These are phyloP conservation scores for Agapanthus africanus DNA, from an alignment of 106 monocot species.

Conservation along the genomic window DNA sequence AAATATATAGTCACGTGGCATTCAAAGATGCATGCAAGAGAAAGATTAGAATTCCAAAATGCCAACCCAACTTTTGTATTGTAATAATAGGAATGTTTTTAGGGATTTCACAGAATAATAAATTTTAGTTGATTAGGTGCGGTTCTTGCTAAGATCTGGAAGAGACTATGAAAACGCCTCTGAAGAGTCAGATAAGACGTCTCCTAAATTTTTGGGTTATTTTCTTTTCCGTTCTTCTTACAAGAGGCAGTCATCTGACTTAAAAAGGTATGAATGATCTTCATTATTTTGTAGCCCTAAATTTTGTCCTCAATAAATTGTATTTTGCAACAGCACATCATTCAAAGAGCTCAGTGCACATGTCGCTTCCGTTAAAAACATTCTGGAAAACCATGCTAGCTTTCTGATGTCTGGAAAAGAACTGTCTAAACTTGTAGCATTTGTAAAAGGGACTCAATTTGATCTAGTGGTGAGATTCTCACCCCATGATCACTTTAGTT, in stretches of 20 bases:
- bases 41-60: too few species aligned
- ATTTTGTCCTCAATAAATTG: background rate
- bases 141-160: constrained; percentile 92
- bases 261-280: constrained; percentile 49
- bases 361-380: constrained; percentile 92
- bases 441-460: constrained; percentile 99
- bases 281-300: background rate
- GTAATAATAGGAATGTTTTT: too few species aligned
- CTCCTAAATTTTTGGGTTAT: constrained; percentile 89
- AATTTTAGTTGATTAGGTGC: constrained; percentile 44
- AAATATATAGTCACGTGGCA: too few species aligned
- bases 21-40: too few species aligned
- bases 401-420: constrained; percentile 98
- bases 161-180: constrained; percentile 83
- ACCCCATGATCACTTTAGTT: background rate
- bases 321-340: constrained; percentile 48
- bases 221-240: constrained; percentile 65
- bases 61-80: too few species aligned
- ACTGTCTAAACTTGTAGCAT: constrained; percentile 97
- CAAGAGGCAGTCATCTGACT: constrained; percentile 65
- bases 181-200: constrained; percentile 62
- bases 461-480: constrained; percentile 83
- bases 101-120: constrained; percentile 1
- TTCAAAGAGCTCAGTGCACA: constrained; percentile 88
- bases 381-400: constrained; percentile 93